A percentile compares a stretch with the other conserved stretches of the same genome.
These are phyloP conservation scores for Cucurbita maxima DNA, from an alignment of 306 rosid species.

Conservation along the genomic window DNA sequence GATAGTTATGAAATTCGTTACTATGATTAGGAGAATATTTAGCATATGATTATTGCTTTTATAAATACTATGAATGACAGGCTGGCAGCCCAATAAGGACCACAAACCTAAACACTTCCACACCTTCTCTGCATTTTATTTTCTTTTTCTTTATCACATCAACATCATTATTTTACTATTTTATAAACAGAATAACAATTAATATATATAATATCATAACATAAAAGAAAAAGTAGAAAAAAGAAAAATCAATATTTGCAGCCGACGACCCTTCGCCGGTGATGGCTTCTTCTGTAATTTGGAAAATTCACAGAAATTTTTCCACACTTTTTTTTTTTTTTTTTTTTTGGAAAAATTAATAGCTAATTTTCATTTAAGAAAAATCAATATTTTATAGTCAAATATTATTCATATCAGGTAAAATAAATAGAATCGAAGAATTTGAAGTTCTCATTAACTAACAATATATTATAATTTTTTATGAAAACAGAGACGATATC, in stretches of 20 bases:
- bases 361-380: no score
- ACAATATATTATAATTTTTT: no score
- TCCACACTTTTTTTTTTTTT: no score
- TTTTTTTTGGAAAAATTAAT: no score
- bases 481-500: no score
- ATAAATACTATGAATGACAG: neutral
- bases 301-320: neutral
- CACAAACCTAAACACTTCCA: neutral
- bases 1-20: neutral
- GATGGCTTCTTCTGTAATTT: neutral
- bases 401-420: no score
- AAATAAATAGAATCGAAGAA: no score
- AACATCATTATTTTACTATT: neutral
- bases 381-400: no score
- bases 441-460: no score
- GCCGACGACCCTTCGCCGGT: neutral
- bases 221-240: no score
- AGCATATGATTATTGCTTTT: neutral
- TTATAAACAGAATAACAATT: neutral
- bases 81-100: neutral
- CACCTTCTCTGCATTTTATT: neutral
- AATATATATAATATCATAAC: neutral
- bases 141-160: neutral
- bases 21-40: constrained; percentile 4
- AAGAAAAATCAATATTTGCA: no score